Evolutionary conservation across 2,329 filamentous ascomycete species (phyloP).

Genomic region (Diaporthe ilicicola): DNA sequence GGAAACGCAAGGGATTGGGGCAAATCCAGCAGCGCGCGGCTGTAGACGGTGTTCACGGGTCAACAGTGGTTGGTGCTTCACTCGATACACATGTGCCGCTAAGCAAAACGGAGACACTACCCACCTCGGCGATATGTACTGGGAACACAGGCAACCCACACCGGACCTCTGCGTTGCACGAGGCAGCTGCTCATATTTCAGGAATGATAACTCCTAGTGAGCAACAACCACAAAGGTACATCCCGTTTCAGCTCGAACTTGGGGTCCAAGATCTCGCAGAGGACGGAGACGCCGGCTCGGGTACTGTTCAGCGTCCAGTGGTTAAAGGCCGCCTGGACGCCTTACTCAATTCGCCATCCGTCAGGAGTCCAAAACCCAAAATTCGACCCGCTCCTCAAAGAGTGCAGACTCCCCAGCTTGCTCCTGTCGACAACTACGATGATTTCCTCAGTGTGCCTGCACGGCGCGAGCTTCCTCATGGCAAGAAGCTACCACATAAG

Average conservation of each 20-base stretch:
- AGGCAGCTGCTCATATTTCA: constrained; percentile 21
- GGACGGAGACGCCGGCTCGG: constrained; percentile 16
- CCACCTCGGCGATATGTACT: not conserved
- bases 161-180: not conserved
- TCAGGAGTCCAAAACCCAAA: not conserved
- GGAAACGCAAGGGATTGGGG: constrained; percentile 41
- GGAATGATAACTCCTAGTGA: not conserved
- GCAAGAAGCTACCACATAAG: not conserved
- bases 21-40: not conserved
- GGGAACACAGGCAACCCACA: not conserved
- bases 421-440: not conserved
- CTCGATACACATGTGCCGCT: not conserved
- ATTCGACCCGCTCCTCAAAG: not conserved
- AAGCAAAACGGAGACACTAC: not conserved
- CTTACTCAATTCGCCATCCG: constrained; percentile 28
- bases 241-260: constrained; percentile 1
- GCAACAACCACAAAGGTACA: not conserved
- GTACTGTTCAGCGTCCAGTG: constrained; percentile 11
- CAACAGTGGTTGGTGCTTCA: not conserved
- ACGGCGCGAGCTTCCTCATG: constrained; percentile 4
- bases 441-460: not conserved
- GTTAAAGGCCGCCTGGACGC: constrained; percentile 22
- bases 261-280: constrained; percentile 30
- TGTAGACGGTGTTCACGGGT: not conserved
- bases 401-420: not conserved